Conservation (phyloP, 768 basidiomycete genomes). For the Roridomyces roridus region DNA sequence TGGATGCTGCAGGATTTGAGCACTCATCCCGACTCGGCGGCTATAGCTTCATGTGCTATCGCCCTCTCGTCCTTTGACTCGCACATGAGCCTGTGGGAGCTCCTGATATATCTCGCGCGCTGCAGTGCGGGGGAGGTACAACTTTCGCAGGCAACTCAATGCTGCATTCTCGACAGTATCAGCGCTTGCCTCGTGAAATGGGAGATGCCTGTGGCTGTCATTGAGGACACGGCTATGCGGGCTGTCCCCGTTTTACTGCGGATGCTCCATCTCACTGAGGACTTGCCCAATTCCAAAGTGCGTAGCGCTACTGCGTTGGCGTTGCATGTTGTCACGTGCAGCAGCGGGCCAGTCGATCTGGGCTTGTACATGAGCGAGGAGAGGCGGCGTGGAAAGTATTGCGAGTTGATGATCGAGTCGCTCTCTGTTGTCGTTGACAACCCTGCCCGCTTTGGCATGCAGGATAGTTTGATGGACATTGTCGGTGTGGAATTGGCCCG, state of each 20-base stretch:
- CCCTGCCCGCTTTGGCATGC: conserved; percentile 38
- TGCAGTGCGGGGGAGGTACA: conserved; percentile 37
- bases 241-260: conserved; percentile 43
- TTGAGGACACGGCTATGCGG: conserved; percentile 39
- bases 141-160: conserved; percentile 38
- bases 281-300: conserved; percentile 33
- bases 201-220: conserved; percentile 43
- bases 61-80: conserved; percentile 43
- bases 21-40: conserved; percentile 36
- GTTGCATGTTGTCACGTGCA: conserved; percentile 36
- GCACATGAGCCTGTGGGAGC: conserved; percentile 40
- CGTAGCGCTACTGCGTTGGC: conserved; percentile 39
- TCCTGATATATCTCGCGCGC: conserved; percentile 39
- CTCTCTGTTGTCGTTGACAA: conserved; percentile 39
- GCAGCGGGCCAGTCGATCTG: conserved; percentile 30
- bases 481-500: conserved; percentile 39
- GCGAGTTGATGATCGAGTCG: conserved; percentile 38
- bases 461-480: conserved; percentile 37
- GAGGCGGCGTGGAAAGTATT: conserved; percentile 35
- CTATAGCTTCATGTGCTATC: conserved; percentile 42
- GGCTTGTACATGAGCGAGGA: conserved; percentile 35
- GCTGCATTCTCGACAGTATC: conserved; percentile 47
- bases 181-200: conserved; percentile 42
- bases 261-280: conserved; percentile 37
- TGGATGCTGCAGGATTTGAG: conserved; percentile 37